Conservation (phyloP, 306 rosid genomes). For the Medicago arabica region DNA sequence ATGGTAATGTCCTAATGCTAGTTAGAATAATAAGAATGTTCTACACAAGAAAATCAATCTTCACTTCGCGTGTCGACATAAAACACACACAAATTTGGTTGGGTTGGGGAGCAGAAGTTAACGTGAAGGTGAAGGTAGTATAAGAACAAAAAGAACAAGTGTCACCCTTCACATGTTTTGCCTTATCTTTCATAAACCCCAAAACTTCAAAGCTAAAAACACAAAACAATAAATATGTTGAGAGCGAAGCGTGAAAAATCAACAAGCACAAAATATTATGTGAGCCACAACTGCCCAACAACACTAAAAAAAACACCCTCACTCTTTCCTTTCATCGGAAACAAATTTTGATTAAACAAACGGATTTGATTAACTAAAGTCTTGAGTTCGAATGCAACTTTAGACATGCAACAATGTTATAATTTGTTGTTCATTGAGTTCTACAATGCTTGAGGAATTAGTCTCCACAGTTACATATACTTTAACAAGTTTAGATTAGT, state of each 20-base stretch:
- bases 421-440: no score
- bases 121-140: conserved; percentile 31
- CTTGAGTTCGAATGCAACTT: no score
- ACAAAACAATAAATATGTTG: conserved; percentile 33
- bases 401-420: no score
- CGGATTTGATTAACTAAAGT: no score
- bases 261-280: conserved; percentile 60
- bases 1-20: no score
- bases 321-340: no score
- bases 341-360: no score
- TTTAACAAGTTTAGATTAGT: no score
- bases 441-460: no score
- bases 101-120: conserved; percentile 15
- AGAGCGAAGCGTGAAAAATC: conserved; percentile 66
- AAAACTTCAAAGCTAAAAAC: conserved; percentile 6
- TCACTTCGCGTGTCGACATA: background rate
- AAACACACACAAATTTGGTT: background rate
- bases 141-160: background rate
- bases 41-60: background rate
- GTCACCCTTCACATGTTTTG: conserved; percentile 49
- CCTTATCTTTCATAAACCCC: conserved; percentile 27
- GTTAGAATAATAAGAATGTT: no score
- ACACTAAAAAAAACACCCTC: background rate
- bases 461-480: no score
- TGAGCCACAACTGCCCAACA: conserved; percentile 53